A percentile compares a stretch with the other conserved stretches of the same genome.
These are phyloP conservation scores for Allium fistulosum DNA, from an alignment of 106 monocot genomes.

Conservation along the genomic window DNA sequence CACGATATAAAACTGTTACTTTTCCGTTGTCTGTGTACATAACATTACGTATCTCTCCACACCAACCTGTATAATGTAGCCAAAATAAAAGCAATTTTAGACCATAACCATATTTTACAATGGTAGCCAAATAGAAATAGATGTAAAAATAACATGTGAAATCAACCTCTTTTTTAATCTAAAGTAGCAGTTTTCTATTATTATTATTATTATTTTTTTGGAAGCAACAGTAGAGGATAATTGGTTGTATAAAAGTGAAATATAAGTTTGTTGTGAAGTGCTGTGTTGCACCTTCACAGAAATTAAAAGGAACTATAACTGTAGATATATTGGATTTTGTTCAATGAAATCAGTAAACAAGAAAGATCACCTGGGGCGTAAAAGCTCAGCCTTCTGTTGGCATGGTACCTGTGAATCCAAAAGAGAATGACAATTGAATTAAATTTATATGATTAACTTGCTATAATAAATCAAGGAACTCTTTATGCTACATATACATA, in stretches of 20 bases:
- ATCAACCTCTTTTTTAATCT: no score
- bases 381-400: constrained; percentile 89
- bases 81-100: background rate
- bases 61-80: constrained; percentile 60
- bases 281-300: no score
- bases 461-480: background rate
- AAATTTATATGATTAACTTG: background rate
- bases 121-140: no score
- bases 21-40: constrained; percentile 60
- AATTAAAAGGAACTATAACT: no score
- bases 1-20: constrained; percentile 83
- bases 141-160: no score
- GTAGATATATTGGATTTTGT: no score
- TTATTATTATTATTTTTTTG: no score
- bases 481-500: background rate
- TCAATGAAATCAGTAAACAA: background rate
- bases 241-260: no score
- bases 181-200: no score
- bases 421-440: background rate
- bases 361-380: constrained; percentile 71
- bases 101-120: no score
- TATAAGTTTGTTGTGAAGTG: no score
- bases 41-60: constrained; percentile 84
- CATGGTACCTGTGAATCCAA: constrained; percentile 61
- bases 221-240: no score